These are phyloP conservation scores for Curvularia spicifera DNA, from an alignment of 2,329 filamentous ascomycete genomes.

Conservation along the genomic window DNA sequence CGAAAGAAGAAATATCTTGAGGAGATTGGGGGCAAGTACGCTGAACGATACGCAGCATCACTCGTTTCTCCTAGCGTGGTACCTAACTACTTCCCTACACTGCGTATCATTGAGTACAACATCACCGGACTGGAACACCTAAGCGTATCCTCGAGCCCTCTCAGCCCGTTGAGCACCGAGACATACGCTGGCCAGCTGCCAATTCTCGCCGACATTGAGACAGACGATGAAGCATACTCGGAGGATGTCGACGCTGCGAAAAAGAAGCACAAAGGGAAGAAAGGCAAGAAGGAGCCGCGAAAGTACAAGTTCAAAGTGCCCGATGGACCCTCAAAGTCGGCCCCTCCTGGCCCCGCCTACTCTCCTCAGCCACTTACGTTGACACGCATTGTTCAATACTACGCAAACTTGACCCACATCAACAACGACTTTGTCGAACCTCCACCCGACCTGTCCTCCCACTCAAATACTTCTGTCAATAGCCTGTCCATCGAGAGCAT, in stretches of 20 bases:
- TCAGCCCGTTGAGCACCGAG: neutral
- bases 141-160: constrained; percentile 15
- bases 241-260: constrained; percentile 54
- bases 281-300: constrained; percentile 39
- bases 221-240: constrained; percentile 44
- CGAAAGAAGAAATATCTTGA: constrained; percentile 65
- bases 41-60: constrained; percentile 82
- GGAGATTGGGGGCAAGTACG: constrained; percentile 79
- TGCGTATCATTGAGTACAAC: constrained; percentile 95
- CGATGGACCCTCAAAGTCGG: constrained; percentile 71
- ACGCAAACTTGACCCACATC: constrained; percentile 88
- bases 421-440: constrained; percentile 69
- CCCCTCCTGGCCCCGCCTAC: constrained; percentile 87
- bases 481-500: constrained; percentile 24
- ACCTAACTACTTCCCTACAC: constrained; percentile 87
- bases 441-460: neutral
- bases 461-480: constrained; percentile 13
- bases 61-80: constrained; percentile 86
- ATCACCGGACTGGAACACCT: constrained; percentile 73
- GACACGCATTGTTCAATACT: constrained; percentile 86
- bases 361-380: constrained; percentile 81
- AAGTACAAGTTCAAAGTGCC: constrained; percentile 64
- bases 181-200: constrained; percentile 15
- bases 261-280: constrained; percentile 60
- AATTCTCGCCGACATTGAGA: constrained; percentile 14